phyloP scores from a whole-genome alignment of 1,284 basidiomycete species.

The Erythrobasidium hasegawianum region DNA sequence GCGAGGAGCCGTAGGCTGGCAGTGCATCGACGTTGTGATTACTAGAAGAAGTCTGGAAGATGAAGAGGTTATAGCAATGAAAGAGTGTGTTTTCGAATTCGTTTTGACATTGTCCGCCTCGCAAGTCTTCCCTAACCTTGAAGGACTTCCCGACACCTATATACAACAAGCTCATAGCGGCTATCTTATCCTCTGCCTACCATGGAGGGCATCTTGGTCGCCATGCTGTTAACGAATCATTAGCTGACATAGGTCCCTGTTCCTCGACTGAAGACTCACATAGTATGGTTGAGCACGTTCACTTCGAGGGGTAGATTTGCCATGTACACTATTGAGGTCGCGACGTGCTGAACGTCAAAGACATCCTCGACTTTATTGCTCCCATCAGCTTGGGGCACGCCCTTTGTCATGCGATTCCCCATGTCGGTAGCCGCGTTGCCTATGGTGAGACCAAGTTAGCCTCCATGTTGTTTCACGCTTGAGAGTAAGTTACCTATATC shows the following conservation, averaged over 20 bases:
- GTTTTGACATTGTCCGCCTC: no score
- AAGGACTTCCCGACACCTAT: no score
- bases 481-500: conserved; percentile 62
- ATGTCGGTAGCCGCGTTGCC: conserved; percentile 67
- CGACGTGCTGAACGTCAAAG: conserved; percentile 68
- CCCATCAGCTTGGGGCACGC: conserved; percentile 67
- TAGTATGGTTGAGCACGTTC: conserved; percentile 63
- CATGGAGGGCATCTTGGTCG: conserved; percentile 3
- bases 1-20: no score
- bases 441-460: conserved; percentile 41
- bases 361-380: conserved; percentile 59
- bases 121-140: no score
- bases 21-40: no score
- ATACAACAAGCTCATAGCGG: no score
- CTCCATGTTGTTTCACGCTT: not conserved
- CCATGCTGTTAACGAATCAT: not conserved
- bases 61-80: no score
- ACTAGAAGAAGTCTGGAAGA: no score
- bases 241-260: not conserved
- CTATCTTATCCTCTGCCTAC: conserved; percentile 2
- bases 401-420: conserved; percentile 52
- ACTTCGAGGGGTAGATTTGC: conserved; percentile 64
- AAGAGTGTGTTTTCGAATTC: no score
- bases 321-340: conserved; percentile 64
- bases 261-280: not conserved